Conservation (phyloP, 2,329 filamentous ascomycete species). For the Nothophoma quercina region DNA sequence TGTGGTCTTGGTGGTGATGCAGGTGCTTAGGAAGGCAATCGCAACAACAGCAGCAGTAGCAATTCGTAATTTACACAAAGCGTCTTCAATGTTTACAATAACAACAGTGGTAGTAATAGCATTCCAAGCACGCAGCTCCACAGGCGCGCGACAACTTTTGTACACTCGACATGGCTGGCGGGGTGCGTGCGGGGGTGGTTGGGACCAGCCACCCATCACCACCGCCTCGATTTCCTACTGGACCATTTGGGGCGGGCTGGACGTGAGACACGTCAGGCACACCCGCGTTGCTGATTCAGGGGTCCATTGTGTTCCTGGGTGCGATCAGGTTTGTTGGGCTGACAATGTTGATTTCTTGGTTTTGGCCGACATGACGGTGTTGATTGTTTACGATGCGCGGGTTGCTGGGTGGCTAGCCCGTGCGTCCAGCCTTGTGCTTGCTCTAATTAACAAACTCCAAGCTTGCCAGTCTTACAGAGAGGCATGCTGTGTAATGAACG, state of each 20-base stretch:
- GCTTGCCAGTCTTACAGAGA: too few species aligned
- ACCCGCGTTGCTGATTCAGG: background rate
- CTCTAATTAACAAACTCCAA: too few species aligned
- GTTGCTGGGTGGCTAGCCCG: slow-evolving; percentile 4
- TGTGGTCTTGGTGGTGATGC: too few species aligned
- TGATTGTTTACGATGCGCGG: background rate
- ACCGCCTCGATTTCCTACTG: too few species aligned
- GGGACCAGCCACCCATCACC: slow-evolving; percentile 1
- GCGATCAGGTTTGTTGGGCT: background rate
- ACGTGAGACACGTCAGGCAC: slow-evolving; percentile 10
- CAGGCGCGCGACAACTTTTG: slow-evolving; percentile 7
- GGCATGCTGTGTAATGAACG: too few species aligned
- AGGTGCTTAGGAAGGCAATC: too few species aligned
- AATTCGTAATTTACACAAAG: background rate
- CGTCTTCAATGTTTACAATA: background rate
- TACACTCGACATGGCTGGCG: slow-evolving; percentile 13
- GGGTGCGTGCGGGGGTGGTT: slow-evolving; percentile 16
- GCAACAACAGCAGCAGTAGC: too few species aligned
- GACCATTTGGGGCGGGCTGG: background rate
- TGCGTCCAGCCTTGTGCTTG: background rate
- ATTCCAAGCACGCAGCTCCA: background rate
- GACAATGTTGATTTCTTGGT: background rate
- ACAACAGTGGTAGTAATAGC: too few species aligned
- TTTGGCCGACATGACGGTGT: background rate
- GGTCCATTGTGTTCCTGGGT: background rate